Percentiles rank a stretch among this genome's conserved stretches.
These are phyloP conservation scores for Pythium rishiriense DNA, from an alignment of 352 stramenopile genomes.

Conservation along the genomic window DNA sequence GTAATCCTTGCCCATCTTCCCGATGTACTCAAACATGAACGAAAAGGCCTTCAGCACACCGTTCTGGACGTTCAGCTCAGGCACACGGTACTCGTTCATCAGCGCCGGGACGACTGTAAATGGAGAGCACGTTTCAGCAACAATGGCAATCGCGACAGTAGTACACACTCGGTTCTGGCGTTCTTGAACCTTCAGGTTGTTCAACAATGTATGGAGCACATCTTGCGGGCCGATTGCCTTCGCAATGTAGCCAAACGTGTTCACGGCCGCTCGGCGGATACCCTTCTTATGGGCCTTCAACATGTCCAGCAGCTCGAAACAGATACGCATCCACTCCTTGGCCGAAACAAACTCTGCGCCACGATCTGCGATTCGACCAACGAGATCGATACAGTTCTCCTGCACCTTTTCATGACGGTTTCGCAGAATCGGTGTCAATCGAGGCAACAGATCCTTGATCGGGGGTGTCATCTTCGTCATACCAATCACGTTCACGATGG, in stretches of 20 bases:
- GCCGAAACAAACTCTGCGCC: conserved; percentile 97
- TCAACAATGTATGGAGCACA: conserved; percentile 98
- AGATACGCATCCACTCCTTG: conserved; percentile 99
- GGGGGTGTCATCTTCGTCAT: conserved; percentile 99
- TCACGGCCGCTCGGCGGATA: conserved; percentile 97
- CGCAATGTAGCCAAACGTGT: conserved; percentile 99
- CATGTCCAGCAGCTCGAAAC: conserved; percentile 99
- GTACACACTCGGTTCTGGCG: conserved; percentile 99
- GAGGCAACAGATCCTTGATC: conserved; percentile 98
- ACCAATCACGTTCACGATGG: conserved; percentile 99
- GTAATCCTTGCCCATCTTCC: conserved; percentile 99
- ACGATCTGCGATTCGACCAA: conserved; percentile 98
- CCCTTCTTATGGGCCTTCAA: conserved; percentile 99
- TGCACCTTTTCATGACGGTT: conserved; percentile 99
- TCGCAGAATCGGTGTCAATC: conserved; percentile 98
- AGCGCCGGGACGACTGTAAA: conserved; percentile 99
- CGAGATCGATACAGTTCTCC: conserved; percentile 98
- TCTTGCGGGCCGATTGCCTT: conserved; percentile 99
- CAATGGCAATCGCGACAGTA: conserved; percentile 99
- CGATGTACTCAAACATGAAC: conserved; percentile 99
- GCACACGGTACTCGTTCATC: conserved; percentile 99
- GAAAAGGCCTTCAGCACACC: conserved; percentile 99
- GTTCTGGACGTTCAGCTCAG: conserved; percentile 99
- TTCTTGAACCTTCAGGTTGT: conserved; percentile 99
- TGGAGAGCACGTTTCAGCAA: conserved; percentile 98